Percentiles rank a stretch among this genome's conserved stretches.
Evolutionary conservation across 305 asterid genomes (phyloP).

Genomic region (Coffea humblotiana): DNA sequence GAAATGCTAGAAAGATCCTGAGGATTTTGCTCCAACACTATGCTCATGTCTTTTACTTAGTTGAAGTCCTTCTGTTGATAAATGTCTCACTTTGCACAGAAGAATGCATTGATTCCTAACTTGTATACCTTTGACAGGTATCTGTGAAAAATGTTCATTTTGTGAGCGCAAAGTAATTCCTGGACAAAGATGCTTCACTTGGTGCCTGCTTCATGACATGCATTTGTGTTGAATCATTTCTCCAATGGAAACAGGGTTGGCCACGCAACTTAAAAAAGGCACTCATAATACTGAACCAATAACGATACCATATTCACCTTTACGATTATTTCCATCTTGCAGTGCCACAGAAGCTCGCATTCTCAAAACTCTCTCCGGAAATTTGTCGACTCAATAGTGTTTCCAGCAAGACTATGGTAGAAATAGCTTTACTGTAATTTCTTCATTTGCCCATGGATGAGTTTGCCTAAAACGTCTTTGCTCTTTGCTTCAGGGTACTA

Average conservation of each 20-base stretch:
- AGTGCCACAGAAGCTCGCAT: conserved; percentile 55
- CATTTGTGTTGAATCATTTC: conserved; percentile 74
- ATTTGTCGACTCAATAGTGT: conserved; percentile 63
- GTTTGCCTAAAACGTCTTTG: neutral
- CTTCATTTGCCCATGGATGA: conserved; percentile 2
- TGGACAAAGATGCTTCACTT: conserved; percentile 76
- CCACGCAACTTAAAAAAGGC: conserved; percentile 21
- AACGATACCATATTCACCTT: conserved; percentile 19
- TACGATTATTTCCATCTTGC: conserved; percentile 26
- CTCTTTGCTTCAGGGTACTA: conserved; percentile 20
- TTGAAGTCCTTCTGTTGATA: neutral
- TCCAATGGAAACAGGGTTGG: conserved; percentile 70
- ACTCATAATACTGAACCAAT: conserved; percentile 8
- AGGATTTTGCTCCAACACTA: neutral
- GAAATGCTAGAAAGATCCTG: neutral
- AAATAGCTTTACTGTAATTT: conserved; percentile 11
- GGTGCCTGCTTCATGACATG: conserved; percentile 82
- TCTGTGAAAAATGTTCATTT: conserved; percentile 75
- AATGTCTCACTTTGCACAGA: conserved; percentile 6
- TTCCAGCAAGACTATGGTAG: conserved; percentile 84
- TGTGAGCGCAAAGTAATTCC: conserved; percentile 64
- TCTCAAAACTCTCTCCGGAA: conserved; percentile 62
- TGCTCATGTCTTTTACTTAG: neutral
- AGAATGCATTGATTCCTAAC: conserved; percentile 6
- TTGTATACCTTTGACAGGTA: conserved; percentile 45